Base-by-base conservation (phyloP, 495 filamentous ascomycete genomes). In the Hamigera avellanea region DNA sequence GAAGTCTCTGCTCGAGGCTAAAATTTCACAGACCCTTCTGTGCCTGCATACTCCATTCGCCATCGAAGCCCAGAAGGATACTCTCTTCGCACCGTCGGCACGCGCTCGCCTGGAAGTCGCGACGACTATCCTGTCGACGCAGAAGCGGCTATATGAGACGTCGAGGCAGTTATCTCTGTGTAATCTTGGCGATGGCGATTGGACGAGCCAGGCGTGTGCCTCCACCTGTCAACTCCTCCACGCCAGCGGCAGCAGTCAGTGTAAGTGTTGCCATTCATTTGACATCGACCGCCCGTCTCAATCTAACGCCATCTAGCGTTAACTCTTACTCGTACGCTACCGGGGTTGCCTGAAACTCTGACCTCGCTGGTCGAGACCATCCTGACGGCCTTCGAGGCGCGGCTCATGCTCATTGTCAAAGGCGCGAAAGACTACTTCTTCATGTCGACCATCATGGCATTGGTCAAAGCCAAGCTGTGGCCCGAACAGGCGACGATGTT, bases 361-460 rank as follows among this genome's bases (percentile, higher is more conserved):
- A 38, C 65, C 3, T 46, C 56, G 0, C 50, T 67, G 8, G 53
- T 58, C 9, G 63, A 67, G 32, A 45, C 47, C 14, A 48, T 45
- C 13, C 43, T 67, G n/a, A 32, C 52, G 19, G 54, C 49, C 12
- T 46, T 67, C 1, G 61, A 67, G 42, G 39, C 38, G 6, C 55
- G 55, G 1, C 53, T 56, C 26, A 40, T 59, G 10, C 41, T 58
- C 6, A 47, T 67, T 5, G 49, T 62, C 35, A 67, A 67, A 32
- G 61, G 63, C 0, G 59, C 61, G 2, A 67, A 65, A 32, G 61
- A 67, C 32, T 67, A 64, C 35, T 65, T 64, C 33, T 65, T 65
- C 41, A 48, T 65, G 30, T 65, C 60, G 0, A 64, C 62, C 2
- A 57, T 67, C 17, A 35, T 59, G 8, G 56, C 59, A 6, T 33